Base-by-base conservation (phyloP, 805 yeast genomes). In the Jamesozyma gamospora region DNA sequence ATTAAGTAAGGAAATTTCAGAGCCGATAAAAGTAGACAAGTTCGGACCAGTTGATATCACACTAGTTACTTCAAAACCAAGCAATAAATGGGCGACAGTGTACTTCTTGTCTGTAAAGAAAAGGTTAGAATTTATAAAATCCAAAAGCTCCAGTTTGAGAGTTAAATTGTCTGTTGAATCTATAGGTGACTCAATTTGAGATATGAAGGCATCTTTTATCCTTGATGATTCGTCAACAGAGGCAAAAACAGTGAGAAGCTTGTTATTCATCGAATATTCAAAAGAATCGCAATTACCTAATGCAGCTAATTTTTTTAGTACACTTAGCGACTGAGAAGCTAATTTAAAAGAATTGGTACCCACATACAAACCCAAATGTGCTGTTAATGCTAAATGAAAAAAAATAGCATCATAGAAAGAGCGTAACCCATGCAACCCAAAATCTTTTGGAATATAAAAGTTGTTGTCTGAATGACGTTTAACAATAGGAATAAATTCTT, bases 181-280 rank as follows among this genome's bases (percentile, higher is more conserved):
- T 30, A 70, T 65, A 7, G 66, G 65, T 5, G 74, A 50, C 33
- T 73, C 79, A 17, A 81, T 50, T 51, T 85, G 94, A 31, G 75
- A 72, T 32, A 84, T 76, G 43, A 87, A 77, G 0, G 86, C 76
- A 48, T 73, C 74, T 43, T 82, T 74, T 29, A 90, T 82, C 47
- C 88, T 70, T 2, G 71, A 64, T 0, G 94, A 76, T 48, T 88
- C 96, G 48, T 84, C 84, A 26, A 82, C 74, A 13, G 87, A 79
- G 50, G 79, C 82, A 39, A 82, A 70, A 29, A 83, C 69, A 0
- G 85, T 77, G 35, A 88, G 58, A 12, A 90, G 61, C 47, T 87
- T 74, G 45, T 78, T 79, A 39, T 69, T 74, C 9, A 69, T 69
- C 14, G 66, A 61, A 28, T 74, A 55, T 10, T 68, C 53, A 14